phyloP scores from a whole-genome alignment of 2,329 filamentous ascomycete genomes.

The Mariannaea elegans region DNA sequence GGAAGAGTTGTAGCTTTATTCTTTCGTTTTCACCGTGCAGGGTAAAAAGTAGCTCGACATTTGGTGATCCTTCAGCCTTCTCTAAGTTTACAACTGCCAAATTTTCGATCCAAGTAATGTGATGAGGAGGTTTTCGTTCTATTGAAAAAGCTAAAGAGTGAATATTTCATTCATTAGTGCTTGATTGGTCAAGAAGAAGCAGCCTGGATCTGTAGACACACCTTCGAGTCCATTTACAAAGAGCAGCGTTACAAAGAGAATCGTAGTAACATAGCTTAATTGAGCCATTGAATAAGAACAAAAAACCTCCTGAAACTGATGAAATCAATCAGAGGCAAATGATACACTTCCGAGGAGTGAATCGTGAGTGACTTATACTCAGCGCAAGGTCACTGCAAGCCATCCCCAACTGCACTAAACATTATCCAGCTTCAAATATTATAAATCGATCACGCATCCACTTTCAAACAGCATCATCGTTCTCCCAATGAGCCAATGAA shows the following conservation, averaged over 20 bases:
- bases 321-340: background rate
- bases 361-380: background rate
- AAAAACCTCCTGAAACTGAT: background rate
- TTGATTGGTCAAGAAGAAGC: background rate
- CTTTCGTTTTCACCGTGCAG: constrained; percentile 8
- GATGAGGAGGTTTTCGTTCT: background rate
- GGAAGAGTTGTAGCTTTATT: constrained; percentile 25
- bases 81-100: constrained; percentile 14
- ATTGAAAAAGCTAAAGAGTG: constrained; percentile 6
- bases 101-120: constrained; percentile 17
- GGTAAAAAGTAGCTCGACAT: constrained; percentile 26
- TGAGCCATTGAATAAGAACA: background rate
- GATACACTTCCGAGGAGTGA: background rate
- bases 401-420: background rate
- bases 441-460: constrained; percentile 1
- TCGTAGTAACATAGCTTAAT: background rate
- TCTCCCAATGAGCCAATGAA: background rate
- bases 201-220: background rate
- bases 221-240: background rate
- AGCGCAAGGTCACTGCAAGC: background rate
- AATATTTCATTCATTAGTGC: background rate
- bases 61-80: constrained; percentile 7
- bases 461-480: background rate
- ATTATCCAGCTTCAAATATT: background rate
- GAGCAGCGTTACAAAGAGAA: constrained; percentile 1